Base-by-base conservation (phyloP, 2,329 filamentous ascomycete species). In the Nigrospora sphaerica region DNA sequence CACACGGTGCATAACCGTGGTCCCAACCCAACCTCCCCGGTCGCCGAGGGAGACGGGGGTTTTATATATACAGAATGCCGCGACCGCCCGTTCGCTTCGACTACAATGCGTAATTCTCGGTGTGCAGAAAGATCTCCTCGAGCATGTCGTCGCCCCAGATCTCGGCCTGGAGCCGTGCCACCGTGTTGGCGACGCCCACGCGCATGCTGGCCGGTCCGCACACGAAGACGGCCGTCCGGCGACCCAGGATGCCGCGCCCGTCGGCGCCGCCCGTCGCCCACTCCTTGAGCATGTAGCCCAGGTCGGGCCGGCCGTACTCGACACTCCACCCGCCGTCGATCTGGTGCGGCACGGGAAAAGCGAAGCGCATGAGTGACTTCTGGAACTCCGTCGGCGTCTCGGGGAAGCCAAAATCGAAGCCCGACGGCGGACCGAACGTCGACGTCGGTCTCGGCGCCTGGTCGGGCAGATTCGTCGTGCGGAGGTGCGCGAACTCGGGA, bases 121-220 rank as follows among this genome's bases (percentile, higher is more conserved):
- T 88, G 70, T 96, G 92, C 63, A 96, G 67, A 64, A 91, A 96
- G 46, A 97, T 86, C 75, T 96, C 92, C 61, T 96, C 91, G 40
- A 86, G 78, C 56, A 78, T 77, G 32, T 83, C 79, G 56, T 89
- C 84, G 6, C 78, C 82, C 85, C 88, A 90, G 42, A 97, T 90
- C 64, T 85, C 81, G 23, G 79, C 80, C 73, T 97, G 92, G 57
- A 96, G 69, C 48, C 78, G 72, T 3, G 92, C 92, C 19, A 95
- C 88, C 0, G 88, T 86, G 54, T 81, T 87, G n/a, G 87, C 84
- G 14, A 96, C 91, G 54, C 90, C 89, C 12, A 91, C 81, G 52
- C 92, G 74, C 90, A 96, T 95, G 47, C 81, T 75, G 2, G 88
- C 81, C 16, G 92, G 92, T 0, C 92, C 92, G 60, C 92, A 97